Evolutionary conservation across 495 filamentous ascomycete genomes (phyloP).

Genomic region (Margaritispora aquatica): DNA sequence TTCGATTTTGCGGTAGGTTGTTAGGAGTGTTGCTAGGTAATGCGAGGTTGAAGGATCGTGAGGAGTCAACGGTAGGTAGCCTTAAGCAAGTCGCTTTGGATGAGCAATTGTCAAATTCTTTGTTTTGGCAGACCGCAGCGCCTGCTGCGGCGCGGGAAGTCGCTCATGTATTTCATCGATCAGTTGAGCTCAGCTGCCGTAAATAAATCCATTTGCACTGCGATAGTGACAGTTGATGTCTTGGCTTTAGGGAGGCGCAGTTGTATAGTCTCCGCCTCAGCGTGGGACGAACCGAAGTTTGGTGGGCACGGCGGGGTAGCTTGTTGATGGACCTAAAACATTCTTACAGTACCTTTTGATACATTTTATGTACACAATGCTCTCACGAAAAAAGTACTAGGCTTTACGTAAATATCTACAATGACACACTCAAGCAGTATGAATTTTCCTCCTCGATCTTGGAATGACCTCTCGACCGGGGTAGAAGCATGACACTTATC

Average conservation of each 20-base stretch:
- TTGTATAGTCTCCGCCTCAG: background rate
- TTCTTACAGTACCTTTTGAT: background rate
- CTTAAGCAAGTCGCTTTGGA: background rate
- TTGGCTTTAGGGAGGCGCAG: background rate
- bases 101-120: conserved; percentile 8
- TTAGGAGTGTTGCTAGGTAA: background rate
- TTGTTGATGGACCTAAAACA: background rate
- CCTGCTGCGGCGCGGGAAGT: background rate
- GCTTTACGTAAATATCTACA: no score
- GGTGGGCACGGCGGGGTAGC: background rate
- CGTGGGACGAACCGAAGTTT: background rate
- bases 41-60: background rate
- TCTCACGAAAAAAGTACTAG: no score
- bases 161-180: conserved; percentile 9
- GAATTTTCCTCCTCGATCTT: no score
- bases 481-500: no score
- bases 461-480: no score
- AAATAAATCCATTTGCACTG: background rate
- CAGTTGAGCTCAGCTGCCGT: background rate
- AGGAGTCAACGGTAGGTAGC: conserved; percentile 2
- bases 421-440: no score
- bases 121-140: background rate
- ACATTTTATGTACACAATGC: no score
- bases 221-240: background rate
- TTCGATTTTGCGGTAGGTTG: background rate